Conservation (phyloP, 108 stramenopile genomes). For the Epipyxis sp. region DNA sequence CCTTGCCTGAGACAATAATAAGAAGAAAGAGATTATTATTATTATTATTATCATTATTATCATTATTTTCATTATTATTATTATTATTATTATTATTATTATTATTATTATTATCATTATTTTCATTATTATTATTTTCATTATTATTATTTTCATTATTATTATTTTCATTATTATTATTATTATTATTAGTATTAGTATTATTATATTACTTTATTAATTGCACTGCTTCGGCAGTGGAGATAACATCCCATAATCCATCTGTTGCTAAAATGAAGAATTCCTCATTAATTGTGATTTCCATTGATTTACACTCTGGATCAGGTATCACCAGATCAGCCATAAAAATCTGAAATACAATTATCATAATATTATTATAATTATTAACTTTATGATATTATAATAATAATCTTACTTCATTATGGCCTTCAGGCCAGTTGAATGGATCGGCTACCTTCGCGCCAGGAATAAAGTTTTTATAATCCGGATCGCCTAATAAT, state of each 20-base stretch:
- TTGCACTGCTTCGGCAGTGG: conserved; percentile 7
- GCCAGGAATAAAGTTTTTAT: conserved; percentile 43
- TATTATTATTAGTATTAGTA: neutral
- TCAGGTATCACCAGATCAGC: conserved; percentile 37
- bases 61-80: no score
- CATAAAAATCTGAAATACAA: conserved; percentile 1
- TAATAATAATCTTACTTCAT: conserved; percentile 30
- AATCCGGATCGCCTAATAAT: conserved; percentile 38
- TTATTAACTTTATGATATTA: conserved; percentile 26
- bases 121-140: no score
- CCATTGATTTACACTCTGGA: conserved; percentile 9
- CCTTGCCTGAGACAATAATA: neutral
- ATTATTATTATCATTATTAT: no score
- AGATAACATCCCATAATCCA: conserved; percentile 31
- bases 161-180: no score
- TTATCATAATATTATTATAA: conserved; percentile 12
- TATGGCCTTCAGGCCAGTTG: conserved; percentile 42
- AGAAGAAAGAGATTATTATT: neutral
- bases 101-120: no score
- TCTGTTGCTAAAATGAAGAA: conserved; percentile 23
- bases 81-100: no score
- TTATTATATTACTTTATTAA: neutral
- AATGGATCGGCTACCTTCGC: conserved; percentile 9
- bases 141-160: no score
- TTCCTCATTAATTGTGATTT: conserved; percentile 3